These are phyloP conservation scores for Plasmodium chabaudi DNA, from an alignment of 169 alveolate genomes.

Conservation along the genomic window DNA sequence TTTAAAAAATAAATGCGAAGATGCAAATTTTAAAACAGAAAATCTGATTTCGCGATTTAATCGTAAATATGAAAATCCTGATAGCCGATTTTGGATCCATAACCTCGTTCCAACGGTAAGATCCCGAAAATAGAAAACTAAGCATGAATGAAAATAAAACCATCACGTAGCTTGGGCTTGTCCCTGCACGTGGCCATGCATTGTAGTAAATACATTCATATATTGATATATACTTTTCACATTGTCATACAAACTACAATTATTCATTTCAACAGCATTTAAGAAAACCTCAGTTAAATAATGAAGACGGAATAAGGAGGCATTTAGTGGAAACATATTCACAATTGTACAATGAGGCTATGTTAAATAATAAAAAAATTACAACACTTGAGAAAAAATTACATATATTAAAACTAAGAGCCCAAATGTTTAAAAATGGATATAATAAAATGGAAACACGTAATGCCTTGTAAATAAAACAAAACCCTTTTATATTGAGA, in stretches of 20 bases:
- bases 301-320: slow-evolving; percentile 52
- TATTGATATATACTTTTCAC: not conserved
- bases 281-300: slow-evolving; percentile 36
- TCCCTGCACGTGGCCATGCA: not conserved
- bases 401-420: slow-evolving; percentile 52
- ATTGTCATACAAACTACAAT: no score
- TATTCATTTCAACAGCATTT: slow-evolving; percentile 23
- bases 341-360: slow-evolving; percentile 53
- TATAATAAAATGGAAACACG: slow-evolving; percentile 51
- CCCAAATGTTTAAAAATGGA: slow-evolving; percentile 23
- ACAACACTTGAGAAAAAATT: slow-evolving; percentile 48
- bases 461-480: slow-evolving; percentile 20
- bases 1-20: slow-evolving; percentile 47
- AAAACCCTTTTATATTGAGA: no score
- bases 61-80: slow-evolving; percentile 58
- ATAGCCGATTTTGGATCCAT: slow-evolving; percentile 58
- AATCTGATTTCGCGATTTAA: slow-evolving; percentile 21
- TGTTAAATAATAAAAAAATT: slow-evolving; percentile 43
- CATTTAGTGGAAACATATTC: slow-evolving; percentile 41
- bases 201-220: not conserved
- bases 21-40: slow-evolving; percentile 52
- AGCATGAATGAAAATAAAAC: not conserved
- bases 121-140: not conserved
- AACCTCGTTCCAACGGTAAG: slow-evolving; percentile 57
- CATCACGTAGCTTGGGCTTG: not conserved